phyloP scores from a whole-genome alignment of 2,329 filamentous ascomycete species.

The Aspergillus brunneoviolaceus region DNA sequence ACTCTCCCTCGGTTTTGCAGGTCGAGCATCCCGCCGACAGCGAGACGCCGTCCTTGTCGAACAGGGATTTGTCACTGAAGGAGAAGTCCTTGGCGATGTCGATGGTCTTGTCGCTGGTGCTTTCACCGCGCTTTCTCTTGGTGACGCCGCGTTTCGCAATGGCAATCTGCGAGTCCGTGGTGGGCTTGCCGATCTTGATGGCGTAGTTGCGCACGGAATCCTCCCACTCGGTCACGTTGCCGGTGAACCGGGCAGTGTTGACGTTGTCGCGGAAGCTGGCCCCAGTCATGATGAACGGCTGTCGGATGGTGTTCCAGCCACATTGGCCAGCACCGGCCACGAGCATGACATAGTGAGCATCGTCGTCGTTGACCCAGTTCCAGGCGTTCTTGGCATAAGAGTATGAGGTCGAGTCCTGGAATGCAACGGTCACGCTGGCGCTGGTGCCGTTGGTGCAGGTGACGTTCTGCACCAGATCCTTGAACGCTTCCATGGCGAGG shows the following conservation, averaged over 20 bases:
- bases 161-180: slow-evolving; percentile 5
- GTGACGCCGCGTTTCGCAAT: slow-evolving; percentile 3
- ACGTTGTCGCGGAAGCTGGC: slow-evolving; percentile 17
- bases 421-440: slow-evolving; percentile 16
- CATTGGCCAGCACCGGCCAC: slow-evolving; percentile 24
- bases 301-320: slow-evolving; percentile 21
- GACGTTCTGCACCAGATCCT: slow-evolving; percentile 14
- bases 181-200: slow-evolving; percentile 19
- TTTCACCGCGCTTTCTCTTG: not conserved
- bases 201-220: slow-evolving; percentile 20
- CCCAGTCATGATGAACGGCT: slow-evolving; percentile 22
- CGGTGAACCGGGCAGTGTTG: slow-evolving; percentile 17
- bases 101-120: slow-evolving; percentile 10
- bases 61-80: not conserved
- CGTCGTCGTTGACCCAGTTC: slow-evolving; percentile 23
- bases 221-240: slow-evolving; percentile 20
- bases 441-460: slow-evolving; percentile 21
- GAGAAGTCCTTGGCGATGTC: not conserved
- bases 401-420: slow-evolving; percentile 14
- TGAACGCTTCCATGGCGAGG: slow-evolving; percentile 20
- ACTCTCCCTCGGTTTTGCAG: not conserved
- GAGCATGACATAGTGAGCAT: slow-evolving; percentile 19
- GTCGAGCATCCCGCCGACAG: not conserved
- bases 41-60: not conserved
- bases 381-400: slow-evolving; percentile 17